Base-by-base conservation (phyloP, 2,329 filamentous ascomycete genomes). In the Stemphylium beticola region DNA sequence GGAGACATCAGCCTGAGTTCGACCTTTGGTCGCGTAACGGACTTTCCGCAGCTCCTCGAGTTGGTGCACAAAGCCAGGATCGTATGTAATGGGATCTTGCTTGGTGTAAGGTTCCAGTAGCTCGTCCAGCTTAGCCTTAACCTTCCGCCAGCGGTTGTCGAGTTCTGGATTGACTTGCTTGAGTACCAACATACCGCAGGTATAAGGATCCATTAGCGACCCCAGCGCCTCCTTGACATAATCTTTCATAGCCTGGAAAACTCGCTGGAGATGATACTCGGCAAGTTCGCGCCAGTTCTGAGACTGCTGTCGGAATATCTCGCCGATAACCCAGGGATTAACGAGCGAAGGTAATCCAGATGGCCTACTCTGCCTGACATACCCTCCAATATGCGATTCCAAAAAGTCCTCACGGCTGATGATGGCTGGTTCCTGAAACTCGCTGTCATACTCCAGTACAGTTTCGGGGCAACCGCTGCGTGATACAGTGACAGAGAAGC, bases 281-380 rank as follows among this genome's bases (percentile, higher is more conserved):
- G 65, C 67, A 15, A 69, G 63, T 0, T 47, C 39, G n/a, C 50
- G 32, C 67, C 67, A 70, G 1, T 36, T 31, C n/a, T 46, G 11
- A 1, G 66, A 62, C 37, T 70, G 65, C n/a, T 63, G 29, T 4
- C 58, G 57, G 37, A 72, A 72, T 1, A 72, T 53, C 15, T 58
- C 55, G 1, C 55, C 55, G 22, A 72, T 61, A 22, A 69, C 65
- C 26, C 36, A 46, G 5, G 61, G 57, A 40, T 72, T 72, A 14
- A 70, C 57, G 3, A 68, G 38, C 2, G 62, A 60, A 14, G 55
- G 57, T 9, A 69, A 41, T 2, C 65, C 66, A 2, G 64, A 51
- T 20, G 32, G 58, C 15, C 66, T 61, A 42, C 61, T 71, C 9
- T 60, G 39, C 7, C 52, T 57, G 8, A 69, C 58, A 36, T 58